Evolutionary conservation across 1,284 basidiomycete species (phyloP).

Genomic region (Rhodotorula sp.): DNA sequence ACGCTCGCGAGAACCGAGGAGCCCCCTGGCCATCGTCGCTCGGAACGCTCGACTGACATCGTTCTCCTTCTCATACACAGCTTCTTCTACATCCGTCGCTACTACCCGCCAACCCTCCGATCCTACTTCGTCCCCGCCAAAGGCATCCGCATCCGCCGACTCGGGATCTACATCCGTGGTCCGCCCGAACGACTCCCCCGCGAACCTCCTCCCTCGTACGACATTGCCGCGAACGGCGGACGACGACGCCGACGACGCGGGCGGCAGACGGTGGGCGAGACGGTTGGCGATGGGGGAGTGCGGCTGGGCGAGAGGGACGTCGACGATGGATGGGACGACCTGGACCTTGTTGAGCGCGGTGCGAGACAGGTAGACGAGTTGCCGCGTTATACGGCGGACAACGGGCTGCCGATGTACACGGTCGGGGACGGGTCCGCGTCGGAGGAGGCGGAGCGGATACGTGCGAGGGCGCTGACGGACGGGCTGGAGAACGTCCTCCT

Average conservation of each 20-base stretch:
- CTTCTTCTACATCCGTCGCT: constrained; percentile 34
- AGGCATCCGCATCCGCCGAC: constrained; percentile 17
- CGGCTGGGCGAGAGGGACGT: constrained; percentile 25
- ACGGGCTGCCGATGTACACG: constrained; percentile 22
- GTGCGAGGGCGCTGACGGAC: background rate
- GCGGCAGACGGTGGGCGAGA: constrained; percentile 26
- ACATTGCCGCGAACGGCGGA: background rate
- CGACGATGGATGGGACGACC: constrained; percentile 29
- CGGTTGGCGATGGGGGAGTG: constrained; percentile 26
- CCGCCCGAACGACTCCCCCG: constrained; percentile 7
- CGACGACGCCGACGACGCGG: constrained; percentile 17
- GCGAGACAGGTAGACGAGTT: constrained; percentile 3
- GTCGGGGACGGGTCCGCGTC: background rate
- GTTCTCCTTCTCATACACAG: background rate
- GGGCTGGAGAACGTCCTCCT: constrained; percentile 6
- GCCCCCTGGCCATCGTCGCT: too few species aligned
- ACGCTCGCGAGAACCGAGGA: too few species aligned
- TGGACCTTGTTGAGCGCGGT: background rate
- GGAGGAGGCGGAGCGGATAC: constrained; percentile 8
- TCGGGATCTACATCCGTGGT: constrained; percentile 25
- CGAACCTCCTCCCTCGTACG: constrained; percentile 4
- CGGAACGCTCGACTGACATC: background rate
- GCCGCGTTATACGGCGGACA: constrained; percentile 23
- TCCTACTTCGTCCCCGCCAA: constrained; percentile 29
- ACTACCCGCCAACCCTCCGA: constrained; percentile 18